phyloP scores from a whole-genome alignment of 441 rosid species.

The Mallotus repandus region DNA sequence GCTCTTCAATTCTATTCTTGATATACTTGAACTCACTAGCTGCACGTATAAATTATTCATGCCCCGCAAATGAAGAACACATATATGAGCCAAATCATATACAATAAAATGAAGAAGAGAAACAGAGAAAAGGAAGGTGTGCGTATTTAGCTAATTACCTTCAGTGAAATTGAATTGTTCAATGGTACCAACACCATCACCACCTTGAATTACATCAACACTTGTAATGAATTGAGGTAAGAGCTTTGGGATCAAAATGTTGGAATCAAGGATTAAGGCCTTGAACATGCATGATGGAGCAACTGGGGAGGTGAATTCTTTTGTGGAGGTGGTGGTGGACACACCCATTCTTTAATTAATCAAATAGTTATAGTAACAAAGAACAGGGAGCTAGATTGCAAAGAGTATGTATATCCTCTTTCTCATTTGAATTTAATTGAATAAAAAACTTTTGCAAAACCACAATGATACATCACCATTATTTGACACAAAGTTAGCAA shows the following conservation, averaged over 20 bases:
- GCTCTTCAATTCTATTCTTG: conserved; percentile 37
- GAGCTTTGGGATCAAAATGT: conserved; percentile 37
- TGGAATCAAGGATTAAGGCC: conserved; percentile 38
- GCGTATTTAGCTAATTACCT: conserved; percentile 13
- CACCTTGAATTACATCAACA: conserved; percentile 32
- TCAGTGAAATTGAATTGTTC: conserved; percentile 41
- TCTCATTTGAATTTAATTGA: too few relatives aligned
- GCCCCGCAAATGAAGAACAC: too few relatives aligned
- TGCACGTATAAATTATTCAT: conserved; percentile 2
- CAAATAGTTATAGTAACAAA: background rate
- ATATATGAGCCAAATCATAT: background rate
- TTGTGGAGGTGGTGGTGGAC: conserved; percentile 18
- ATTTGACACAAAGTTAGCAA: too few relatives aligned
- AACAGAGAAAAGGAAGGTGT: background rate
- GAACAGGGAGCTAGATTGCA: too few relatives aligned
- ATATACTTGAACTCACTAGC: conserved; percentile 32
- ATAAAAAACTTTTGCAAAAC: too few relatives aligned
- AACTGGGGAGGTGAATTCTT: conserved; percentile 31
- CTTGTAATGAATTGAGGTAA: conserved; percentile 44
- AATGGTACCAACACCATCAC: conserved; percentile 36
- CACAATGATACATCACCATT: too few relatives aligned
- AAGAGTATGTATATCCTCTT: background rate
- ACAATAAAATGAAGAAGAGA: background rate
- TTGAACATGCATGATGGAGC: conserved; percentile 36
- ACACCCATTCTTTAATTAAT: conserved; percentile 26